These are phyloP conservation scores for Xylaria palmicola DNA, from an alignment of 495 filamentous ascomycete species.

Conservation along the genomic window DNA sequence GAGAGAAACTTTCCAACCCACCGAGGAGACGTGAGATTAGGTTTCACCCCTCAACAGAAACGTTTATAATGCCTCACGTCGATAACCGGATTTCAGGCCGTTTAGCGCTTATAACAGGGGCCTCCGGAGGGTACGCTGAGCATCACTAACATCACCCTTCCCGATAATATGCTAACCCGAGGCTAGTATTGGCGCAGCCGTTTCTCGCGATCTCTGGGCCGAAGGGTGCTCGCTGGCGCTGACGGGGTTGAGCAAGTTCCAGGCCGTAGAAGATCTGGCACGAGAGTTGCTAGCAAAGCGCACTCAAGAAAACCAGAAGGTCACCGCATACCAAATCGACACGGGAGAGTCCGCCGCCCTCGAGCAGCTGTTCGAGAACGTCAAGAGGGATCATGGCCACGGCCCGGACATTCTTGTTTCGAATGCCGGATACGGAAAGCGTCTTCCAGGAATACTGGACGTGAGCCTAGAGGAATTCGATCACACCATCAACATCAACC, in stretches of 20 bases:
- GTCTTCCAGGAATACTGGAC: conserved; percentile 33
- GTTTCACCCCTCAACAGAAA: background rate
- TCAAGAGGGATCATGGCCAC: conserved; percentile 51
- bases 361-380: conserved; percentile 50
- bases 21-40: too few species aligned
- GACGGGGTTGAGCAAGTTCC: conserved; percentile 56
- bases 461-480: conserved; percentile 62
- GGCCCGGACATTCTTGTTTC: conserved; percentile 63
- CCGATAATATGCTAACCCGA: conserved; percentile 11
- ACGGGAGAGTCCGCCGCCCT: conserved; percentile 52
- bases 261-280: conserved; percentile 46
- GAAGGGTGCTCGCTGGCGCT: conserved; percentile 59
- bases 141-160: background rate
- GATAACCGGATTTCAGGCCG: conserved; percentile 57
- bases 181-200: conserved; percentile 60
- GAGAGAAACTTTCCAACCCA: background rate
- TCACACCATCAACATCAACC: conserved; percentile 62
- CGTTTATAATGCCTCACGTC: conserved; percentile 21
- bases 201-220: conserved; percentile 54
- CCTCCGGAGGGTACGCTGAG: conserved; percentile 59
- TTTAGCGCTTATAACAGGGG: conserved; percentile 63
- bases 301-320: conserved; percentile 35
- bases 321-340: conserved; percentile 59
- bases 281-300: conserved; percentile 29
- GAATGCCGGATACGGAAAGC: conserved; percentile 39